Evolutionary conservation across 257 asterid genomes (phyloP).

Genomic region (Salvia miltiorrhiza): DNA sequence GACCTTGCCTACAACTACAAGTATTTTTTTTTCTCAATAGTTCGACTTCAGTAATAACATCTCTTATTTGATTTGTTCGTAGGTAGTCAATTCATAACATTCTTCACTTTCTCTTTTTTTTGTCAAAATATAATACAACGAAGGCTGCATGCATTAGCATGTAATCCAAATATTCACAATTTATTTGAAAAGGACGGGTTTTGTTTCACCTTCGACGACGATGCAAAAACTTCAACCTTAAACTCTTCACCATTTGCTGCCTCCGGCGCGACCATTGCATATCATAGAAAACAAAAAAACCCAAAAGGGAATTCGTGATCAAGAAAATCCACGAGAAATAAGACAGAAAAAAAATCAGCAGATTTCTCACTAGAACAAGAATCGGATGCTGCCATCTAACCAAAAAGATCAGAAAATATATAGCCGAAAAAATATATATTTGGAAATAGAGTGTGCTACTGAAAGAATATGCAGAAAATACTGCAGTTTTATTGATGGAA

Average conservation of each 20-base stretch:
- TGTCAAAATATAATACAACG: not conserved
- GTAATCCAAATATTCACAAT: too few species aligned
- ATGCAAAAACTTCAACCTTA: constrained; percentile 60
- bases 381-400: constrained; percentile 40
- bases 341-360: not conserved
- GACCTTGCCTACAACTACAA: not conserved
- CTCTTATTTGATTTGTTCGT: too few species aligned
- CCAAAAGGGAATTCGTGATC: not conserved
- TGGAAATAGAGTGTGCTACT: not conserved
- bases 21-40: too few species aligned
- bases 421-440: not conserved
- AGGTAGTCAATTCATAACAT: too few species aligned
- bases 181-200: too few species aligned
- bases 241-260: constrained; percentile 36
- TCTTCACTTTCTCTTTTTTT: not conserved
- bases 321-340: not conserved
- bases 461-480: not conserved
- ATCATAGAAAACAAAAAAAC: not conserved
- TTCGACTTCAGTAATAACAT: too few species aligned
- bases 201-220: constrained; percentile 56
- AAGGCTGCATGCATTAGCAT: not conserved
- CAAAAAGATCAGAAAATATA: not conserved
- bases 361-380: constrained; percentile 30
- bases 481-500: constrained; percentile 9
- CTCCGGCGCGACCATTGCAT: constrained; percentile 17